Evolutionary conservation across 2,329 filamentous ascomycete genomes (phyloP), one percentile per base, ranked within the genome.

Genomic region (Bipolaris bicolor): DNA sequence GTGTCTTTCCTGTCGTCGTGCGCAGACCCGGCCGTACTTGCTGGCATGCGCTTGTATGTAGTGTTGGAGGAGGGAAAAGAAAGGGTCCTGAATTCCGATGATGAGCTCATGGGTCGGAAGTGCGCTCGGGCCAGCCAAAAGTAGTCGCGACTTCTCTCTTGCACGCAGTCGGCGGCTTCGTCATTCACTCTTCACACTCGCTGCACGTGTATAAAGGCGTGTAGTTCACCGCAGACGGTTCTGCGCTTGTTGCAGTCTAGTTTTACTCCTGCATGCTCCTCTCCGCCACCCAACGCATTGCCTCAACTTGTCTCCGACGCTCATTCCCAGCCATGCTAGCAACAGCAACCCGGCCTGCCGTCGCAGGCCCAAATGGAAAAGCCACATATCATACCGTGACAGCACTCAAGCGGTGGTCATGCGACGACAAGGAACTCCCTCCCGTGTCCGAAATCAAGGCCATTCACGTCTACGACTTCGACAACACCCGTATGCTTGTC

Each of bases 401-500:
- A 15, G 86, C 89, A 40, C 80, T 97, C 61, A 89, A 88, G 76
- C 83, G 93, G 65, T 97, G 93, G 93, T 96, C 91, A 39, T 87
- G 92, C 66, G 80, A 88, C 59, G 87, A 88, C 70, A 89, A 86
- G 71, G 84, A 88, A 59, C 81, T 95, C 33, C 91, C 92, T 85
- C 84, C 86, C 31, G 82, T 87, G 10, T 82, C 89, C 40, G 82
- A 86, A 53, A 89, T 98, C 77, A 91, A 86, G 74, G 80, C 87
- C 7, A 87, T 99, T 50, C 94, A 98, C 73, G 85, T 99, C 66
- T 98, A 98, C 80, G 95, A 99, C 77, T 99, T 98, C 76, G 95
- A 99, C 78, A 98, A 99, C 73, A 98, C 94, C 36, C 80, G 91
- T 94, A 81, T 75, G 88, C 61, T 36, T 44, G 36, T 39, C 50